Base-by-base conservation (phyloP, 2,329 filamentous ascomycete genomes). In the Saccharata proteae region DNA sequence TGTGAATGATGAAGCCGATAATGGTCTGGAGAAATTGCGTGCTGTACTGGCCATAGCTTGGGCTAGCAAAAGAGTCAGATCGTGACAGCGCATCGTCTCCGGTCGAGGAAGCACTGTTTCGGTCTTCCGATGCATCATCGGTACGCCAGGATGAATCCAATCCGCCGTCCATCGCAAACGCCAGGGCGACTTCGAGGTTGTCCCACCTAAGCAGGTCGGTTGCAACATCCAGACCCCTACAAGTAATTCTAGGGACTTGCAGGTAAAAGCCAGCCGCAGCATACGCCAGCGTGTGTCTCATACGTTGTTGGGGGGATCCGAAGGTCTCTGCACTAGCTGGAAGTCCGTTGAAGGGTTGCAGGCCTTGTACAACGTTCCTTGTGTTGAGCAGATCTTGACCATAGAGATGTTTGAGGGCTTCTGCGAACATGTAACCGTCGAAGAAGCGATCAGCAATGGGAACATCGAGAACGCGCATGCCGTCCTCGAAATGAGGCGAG, bases 211-310 rank as follows among this genome's bases (percentile, higher is more conserved):
- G 45, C 4, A 74, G 59, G 31, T 64, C 61, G 20, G 64, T 59
- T 2, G 73, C 74, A 38, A 78, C 63, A 28, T 73, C 67, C 16
- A 77, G 55, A 20, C 74, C 77, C 20, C 71, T 67, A 26, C 62
- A 52, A 8, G 68, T 58, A 16, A 80, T 63, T 15, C 64, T 62
- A 3, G 57, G 59, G 46, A 77, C 66, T 23, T 61, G 58, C 11
- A 82, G 57, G 22, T 72, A 56, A 29, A 69, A 60, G 1, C 75
- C 77, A 4, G 74, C 69, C 16, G 75, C 73, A 26, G 74, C 67
- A 44, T 80, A 79, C 15, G 72, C 71, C 13, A 82, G 53, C 3
- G 49, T 42, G 30, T 55, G 49, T 13, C 39, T 40, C 51, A 55
- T 55, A 22, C 54, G 54, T 29, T 41, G 47, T 8, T 43, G 48